A percentile compares a stretch with the other conserved stretches of the same genome.
These are phyloP conservation scores for Capsella rubella DNA, from an alignment of 441 rosid genomes.

Conservation along the genomic window DNA sequence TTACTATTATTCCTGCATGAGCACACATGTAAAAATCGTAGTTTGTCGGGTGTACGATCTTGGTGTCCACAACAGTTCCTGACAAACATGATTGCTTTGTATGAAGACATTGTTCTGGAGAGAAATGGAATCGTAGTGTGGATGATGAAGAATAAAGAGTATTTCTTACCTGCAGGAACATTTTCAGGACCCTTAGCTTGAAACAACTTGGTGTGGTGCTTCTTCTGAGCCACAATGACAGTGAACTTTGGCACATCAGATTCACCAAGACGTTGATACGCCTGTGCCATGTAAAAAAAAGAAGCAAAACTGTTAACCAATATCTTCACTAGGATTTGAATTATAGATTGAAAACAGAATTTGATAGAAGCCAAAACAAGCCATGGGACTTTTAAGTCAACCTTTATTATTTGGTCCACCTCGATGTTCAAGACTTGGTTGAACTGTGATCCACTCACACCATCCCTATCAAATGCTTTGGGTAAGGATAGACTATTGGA, in stretches of 20 bases:
- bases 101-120: neutral
- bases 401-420: conserved; percentile 86
- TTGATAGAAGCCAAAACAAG: conserved; percentile 21
- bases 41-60: conserved; percentile 84
- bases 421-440: conserved; percentile 88
- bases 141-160: conserved; percentile 1
- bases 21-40: conserved; percentile 96
- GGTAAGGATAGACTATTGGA: neutral
- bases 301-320: conserved; percentile 14
- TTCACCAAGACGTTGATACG: conserved; percentile 81
- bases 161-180: conserved; percentile 57
- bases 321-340: conserved; percentile 3
- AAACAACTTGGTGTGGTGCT: conserved; percentile 89
- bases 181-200: conserved; percentile 65
- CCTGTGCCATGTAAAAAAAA: conserved; percentile 50
- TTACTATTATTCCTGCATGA: conserved; percentile 82
- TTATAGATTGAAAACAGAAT: conserved; percentile 1
- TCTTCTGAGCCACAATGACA: conserved; percentile 87
- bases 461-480: conserved; percentile 65
- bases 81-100: conserved; percentile 12
- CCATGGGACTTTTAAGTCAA: conserved; percentile 30
- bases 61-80: conserved; percentile 93
- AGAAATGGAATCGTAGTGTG: neutral
- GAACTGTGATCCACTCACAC: conserved; percentile 90
- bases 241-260: conserved; percentile 80